These are phyloP conservation scores for Boletales sp. DNA, from an alignment of 768 basidiomycete genomes.

Conservation along the genomic window DNA sequence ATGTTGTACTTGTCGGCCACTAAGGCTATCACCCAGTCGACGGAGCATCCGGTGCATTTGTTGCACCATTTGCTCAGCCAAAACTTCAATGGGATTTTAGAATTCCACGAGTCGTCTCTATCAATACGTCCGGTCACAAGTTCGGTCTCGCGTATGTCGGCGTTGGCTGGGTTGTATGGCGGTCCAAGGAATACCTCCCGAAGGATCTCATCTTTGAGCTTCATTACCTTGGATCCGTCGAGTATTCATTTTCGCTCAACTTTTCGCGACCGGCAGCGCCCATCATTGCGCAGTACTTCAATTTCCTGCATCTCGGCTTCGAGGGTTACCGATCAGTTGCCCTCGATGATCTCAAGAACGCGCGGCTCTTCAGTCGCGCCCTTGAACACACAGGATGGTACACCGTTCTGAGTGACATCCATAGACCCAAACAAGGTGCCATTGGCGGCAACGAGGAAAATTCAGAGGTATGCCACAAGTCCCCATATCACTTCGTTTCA, in stretches of 20 bases:
- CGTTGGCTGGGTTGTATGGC: conserved; percentile 66
- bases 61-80: conserved; percentile 59
- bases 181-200: conserved; percentile 52
- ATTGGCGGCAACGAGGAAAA: conserved; percentile 50
- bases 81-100: conserved; percentile 58
- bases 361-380: conserved; percentile 61
- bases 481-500: neutral
- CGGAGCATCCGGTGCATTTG: conserved; percentile 58
- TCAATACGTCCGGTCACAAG: conserved; percentile 62
- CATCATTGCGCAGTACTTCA: conserved; percentile 62
- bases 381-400: conserved; percentile 55
- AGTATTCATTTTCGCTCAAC: conserved; percentile 74
- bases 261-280: conserved; percentile 61
- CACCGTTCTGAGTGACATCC: conserved; percentile 53
- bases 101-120: conserved; percentile 55
- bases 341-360: conserved; percentile 52
- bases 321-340: conserved; percentile 49
- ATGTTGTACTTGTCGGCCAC: conserved; percentile 13
- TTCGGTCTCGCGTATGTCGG: conserved; percentile 55
- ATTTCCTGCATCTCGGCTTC: conserved; percentile 59
- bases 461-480: conserved; percentile 45
- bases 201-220: conserved; percentile 69
- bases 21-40: conserved; percentile 36
- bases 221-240: conserved; percentile 50
- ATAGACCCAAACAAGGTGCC: conserved; percentile 34